Percentiles rank a stretch among this genome's conserved stretches.
Evolutionary conservation across 192 early-diverging fungal genomes (phyloP).

Genomic region (Linnemannia elongata): DNA sequence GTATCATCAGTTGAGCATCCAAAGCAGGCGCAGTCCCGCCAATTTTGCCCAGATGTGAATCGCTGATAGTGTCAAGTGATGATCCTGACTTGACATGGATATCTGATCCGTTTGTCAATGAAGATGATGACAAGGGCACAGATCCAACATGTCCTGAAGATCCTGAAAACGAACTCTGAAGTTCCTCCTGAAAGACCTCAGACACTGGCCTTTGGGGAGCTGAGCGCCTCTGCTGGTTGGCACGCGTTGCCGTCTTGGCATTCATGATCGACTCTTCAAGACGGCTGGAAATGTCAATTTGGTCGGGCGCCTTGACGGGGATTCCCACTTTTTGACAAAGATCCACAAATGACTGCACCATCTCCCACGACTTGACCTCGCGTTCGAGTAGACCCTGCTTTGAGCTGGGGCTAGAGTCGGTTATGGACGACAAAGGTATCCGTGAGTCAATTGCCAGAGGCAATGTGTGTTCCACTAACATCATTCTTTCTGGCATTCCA

Average conservation of each 20-base stretch:
- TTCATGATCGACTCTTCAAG: constrained; percentile 22
- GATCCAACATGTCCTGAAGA: constrained; percentile 13
- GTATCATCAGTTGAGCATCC: constrained; percentile 66
- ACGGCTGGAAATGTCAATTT: constrained; percentile 19
- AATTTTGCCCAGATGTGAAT: constrained; percentile 32
- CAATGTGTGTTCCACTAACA: constrained; percentile 22
- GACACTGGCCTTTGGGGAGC: constrained; percentile 27
- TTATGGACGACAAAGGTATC: neutral
- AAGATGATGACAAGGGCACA: neutral
- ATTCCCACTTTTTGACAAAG: constrained; percentile 47
- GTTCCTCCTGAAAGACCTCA: constrained; percentile 44
- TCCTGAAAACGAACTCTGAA: constrained; percentile 45
- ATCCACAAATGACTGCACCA: constrained; percentile 49
- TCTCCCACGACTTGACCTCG: constrained; percentile 48
- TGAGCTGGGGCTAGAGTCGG: neutral
- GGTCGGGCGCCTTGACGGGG: constrained; percentile 23
- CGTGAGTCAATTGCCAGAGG: constrained; percentile 4
- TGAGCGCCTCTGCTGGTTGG: neutral
- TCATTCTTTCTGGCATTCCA: neutral
- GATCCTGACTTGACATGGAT: neutral
- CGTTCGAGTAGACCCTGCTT: constrained; percentile 20
- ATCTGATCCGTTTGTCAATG: neutral
- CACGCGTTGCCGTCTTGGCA: neutral
- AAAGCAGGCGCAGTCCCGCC: constrained; percentile 24
- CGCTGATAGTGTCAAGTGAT: neutral